Evolutionary conservation across 2,329 filamentous ascomycete genomes (phyloP).

Genomic region (Xenoacremonium recifei): DNA sequence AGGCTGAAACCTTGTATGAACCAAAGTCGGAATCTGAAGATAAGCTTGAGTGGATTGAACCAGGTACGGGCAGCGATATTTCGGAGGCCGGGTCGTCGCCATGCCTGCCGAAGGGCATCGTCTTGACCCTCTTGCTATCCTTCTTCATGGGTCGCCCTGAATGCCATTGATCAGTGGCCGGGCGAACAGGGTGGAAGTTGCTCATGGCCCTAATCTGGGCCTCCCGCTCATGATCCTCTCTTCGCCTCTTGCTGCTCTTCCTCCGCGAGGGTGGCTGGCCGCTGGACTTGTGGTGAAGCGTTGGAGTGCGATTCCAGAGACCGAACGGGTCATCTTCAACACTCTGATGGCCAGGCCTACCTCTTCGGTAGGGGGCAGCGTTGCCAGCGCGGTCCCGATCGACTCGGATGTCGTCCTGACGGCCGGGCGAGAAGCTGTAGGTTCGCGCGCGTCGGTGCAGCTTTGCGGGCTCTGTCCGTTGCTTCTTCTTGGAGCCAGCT

Average conservation of each 20-base stretch:
- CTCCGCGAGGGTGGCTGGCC: conserved; percentile 60
- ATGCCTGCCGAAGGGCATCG: conserved; percentile 47
- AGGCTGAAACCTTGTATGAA: conserved; percentile 75
- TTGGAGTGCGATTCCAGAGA: conserved; percentile 39
- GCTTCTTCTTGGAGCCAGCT: conserved; percentile 36
- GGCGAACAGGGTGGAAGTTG: conserved; percentile 63
- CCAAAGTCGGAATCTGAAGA: conserved; percentile 70
- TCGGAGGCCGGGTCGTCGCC: conserved; percentile 66
- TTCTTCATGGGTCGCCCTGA: conserved; percentile 59
- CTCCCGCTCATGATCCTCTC: conserved; percentile 74
- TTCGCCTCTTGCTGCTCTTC: conserved; percentile 75
- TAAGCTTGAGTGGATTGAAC: conserved; percentile 74
- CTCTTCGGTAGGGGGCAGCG: conserved; percentile 21
- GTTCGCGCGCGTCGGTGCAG: conserved; percentile 47
- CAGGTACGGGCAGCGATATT: conserved; percentile 70
- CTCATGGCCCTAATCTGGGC: conserved; percentile 87
- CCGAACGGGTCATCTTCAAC: conserved; percentile 11
- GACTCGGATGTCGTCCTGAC: conserved; percentile 52
- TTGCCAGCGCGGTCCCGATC: conserved; percentile 18
- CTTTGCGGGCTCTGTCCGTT: conserved; percentile 47
- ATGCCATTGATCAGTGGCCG: conserved; percentile 57
- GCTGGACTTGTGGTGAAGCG: conserved; percentile 60
- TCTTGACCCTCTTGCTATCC: conserved; percentile 65
- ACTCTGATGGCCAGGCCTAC: conserved; percentile 11
- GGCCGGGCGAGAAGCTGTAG: conserved; percentile 63